Evolutionary conservation across 768 basidiomycete genomes (phyloP), one percentile per base, ranked within the genome.

Genomic region (Exidia glandulosa): DNA sequence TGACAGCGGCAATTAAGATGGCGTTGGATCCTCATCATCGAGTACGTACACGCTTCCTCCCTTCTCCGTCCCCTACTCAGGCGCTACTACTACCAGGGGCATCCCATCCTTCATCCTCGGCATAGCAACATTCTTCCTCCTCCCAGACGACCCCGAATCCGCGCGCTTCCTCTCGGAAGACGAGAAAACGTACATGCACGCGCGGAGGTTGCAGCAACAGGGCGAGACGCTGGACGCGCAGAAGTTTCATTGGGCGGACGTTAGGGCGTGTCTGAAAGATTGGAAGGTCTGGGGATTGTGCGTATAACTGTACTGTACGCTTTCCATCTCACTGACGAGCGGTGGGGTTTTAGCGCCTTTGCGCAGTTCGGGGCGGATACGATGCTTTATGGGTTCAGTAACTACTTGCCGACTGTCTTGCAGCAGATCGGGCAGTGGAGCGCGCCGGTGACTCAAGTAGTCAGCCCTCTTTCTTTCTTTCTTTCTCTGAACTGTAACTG

Each of bases 11-110:
- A 3, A 10, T 54, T 13, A 16, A 60, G 61, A 29, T 62, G 58
- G 61, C 58, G 61, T n/a, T 59, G 61, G 61, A 59, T 62, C 14
- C 52, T 62, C 29, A 59, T 62, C 33, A 36, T 62, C 47, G 58
- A 59, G 58, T 33, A 23, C 31, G 56, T 31, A 9, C 10, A 14
- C 6, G 10, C 9, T 32, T 9, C 55, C 30, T 6, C 12, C 25
- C 7, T 48, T 9, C n/a, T 48, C 47, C 25, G 16, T 48, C 23
- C 25, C n/a, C 9, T 19, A 13, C 27, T 50, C 9, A 27, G 14
- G 10, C 13, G 23, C 13, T 9, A 13, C 16, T 31, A 34, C 36
- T 33, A 16, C 30, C 56, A 41, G 32, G 19, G 58, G 58, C 23
- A 57, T 61, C 16, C 60, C 60, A 6, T 27, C 60, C 13, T 13